Conservation (phyloP, 805 yeast genomes). For the Starmerella riodocensis region DNA sequence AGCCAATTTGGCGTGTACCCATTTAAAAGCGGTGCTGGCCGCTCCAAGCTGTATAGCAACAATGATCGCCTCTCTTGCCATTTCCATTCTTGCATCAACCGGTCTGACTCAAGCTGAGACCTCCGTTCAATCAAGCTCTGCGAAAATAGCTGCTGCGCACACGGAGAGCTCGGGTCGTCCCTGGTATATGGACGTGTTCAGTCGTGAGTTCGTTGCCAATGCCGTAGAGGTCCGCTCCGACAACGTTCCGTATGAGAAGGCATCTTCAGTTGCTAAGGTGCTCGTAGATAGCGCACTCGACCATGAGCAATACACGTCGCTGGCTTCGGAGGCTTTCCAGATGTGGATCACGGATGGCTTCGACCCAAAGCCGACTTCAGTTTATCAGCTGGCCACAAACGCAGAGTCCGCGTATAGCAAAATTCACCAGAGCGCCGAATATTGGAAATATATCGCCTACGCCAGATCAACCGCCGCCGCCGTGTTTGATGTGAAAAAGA, state of each 20-base stretch:
- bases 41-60: no score
- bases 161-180: slow-evolving; percentile 3
- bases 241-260: slow-evolving; percentile 8
- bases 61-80: no score
- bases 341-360: slow-evolving; percentile 5
- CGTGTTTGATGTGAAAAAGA: slow-evolving; percentile 7
- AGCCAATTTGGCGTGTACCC: no score
- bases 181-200: slow-evolving; percentile 9
- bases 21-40: no score
- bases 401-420: slow-evolving; percentile 9
- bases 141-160: background rate
- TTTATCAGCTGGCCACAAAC: slow-evolving; percentile 8
- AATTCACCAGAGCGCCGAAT: slow-evolving; percentile 5
- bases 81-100: no score
- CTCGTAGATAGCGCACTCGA: slow-evolving; percentile 9
- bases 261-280: slow-evolving; percentile 13
- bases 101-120: background rate
- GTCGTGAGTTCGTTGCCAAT: slow-evolving; percentile 4
- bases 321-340: slow-evolving; percentile 5
- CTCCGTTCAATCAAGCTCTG: background rate
- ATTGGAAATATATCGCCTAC: slow-evolving; percentile 10
- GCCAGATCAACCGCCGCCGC: slow-evolving; percentile 8
- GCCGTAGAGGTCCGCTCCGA: slow-evolving; percentile 10
- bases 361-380: slow-evolving; percentile 7
- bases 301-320: slow-evolving; percentile 12